A percentile compares a stretch with the other conserved stretches of the same genome.
These are phyloP conservation scores for Strigomonas culicis DNA, from an alignment of 208 protist species.

Conservation along the genomic window DNA sequence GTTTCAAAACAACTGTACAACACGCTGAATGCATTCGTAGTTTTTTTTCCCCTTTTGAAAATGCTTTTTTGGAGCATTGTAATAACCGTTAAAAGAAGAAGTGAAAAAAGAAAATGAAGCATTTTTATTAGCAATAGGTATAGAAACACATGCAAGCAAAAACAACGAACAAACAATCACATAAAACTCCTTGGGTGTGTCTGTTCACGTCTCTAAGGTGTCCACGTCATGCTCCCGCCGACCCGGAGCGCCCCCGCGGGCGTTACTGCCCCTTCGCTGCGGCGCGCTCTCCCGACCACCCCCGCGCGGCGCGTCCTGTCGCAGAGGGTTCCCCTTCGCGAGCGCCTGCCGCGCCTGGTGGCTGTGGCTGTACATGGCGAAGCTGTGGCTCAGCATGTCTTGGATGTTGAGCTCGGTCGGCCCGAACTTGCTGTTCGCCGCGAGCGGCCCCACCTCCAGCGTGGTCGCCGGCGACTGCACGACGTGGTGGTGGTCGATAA, in stretches of 20 bases:
- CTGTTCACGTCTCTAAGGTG: neutral
- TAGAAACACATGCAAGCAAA: neutral
- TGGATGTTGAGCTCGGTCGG: neutral
- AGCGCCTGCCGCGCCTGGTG: neutral
- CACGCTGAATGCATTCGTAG: neutral
- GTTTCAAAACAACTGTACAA: no score
- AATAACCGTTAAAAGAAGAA: neutral
- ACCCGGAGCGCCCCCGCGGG: neutral
- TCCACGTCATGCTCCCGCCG: no score
- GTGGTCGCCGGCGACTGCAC: neutral
- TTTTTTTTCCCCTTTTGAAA: neutral
- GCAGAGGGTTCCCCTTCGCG: no score
- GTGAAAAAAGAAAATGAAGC: neutral
- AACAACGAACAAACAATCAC: neutral
- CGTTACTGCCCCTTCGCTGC: neutral
- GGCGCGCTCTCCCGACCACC: no score
- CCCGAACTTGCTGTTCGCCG: neutral
- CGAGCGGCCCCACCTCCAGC: neutral
- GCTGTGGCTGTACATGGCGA: slow-evolving; percentile 9
- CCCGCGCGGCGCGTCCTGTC: no score
- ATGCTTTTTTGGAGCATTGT: neutral
- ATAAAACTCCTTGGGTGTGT: neutral
- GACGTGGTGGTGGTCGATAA: slow-evolving; percentile 7
- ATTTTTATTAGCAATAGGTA: neutral
- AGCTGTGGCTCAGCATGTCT: slow-evolving; percentile 3